Evolutionary conservation across 495 filamentous ascomycete genomes (phyloP).

Genomic region (Neurospora africana): DNA sequence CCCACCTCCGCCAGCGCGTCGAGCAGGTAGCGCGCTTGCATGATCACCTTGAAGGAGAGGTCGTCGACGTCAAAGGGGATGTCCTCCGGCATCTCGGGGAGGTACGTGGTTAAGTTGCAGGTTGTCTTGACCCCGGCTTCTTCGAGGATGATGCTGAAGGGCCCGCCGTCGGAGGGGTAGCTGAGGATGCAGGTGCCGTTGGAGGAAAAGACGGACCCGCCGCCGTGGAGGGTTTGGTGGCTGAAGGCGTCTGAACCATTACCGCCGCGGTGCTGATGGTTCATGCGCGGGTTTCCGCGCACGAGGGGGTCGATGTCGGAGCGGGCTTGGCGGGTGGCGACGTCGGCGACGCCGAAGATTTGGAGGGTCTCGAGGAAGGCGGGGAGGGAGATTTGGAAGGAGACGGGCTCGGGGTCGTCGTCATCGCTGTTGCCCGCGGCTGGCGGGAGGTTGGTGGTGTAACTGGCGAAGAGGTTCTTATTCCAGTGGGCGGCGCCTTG

Average conservation of each 20-base stretch:
- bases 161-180: conserved; percentile 60
- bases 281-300: conserved; percentile 36
- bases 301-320: conserved; percentile 38
- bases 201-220: conserved; percentile 38
- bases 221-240: conserved; percentile 49
- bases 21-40: conserved; percentile 70
- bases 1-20: conserved; percentile 77
- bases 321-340: conserved; percentile 38
- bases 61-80: conserved; percentile 76
- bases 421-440: not conserved
- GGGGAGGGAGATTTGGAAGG: conserved; percentile 75
- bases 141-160: conserved; percentile 69
- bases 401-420: conserved; percentile 24
- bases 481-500: conserved; percentile 69
- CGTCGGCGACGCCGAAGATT: conserved; percentile 76
- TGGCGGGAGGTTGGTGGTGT: conserved; percentile 41
- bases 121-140: conserved; percentile 82
- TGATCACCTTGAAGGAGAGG: conserved; percentile 87
- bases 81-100: conserved; percentile 54
- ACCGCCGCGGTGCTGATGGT: not conserved
- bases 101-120: conserved; percentile 86
- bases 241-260: conserved; percentile 52
- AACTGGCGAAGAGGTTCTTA: conserved; percentile 77
- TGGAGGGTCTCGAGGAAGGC: conserved; percentile 89
- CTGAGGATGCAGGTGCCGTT: conserved; percentile 66